A percentile compares a stretch with the other conserved stretches of the same genome.
These are phyloP conservation scores for Schwanniomyces yamadae DNA, from an alignment of 805 yeast species.

Conservation along the genomic window DNA sequence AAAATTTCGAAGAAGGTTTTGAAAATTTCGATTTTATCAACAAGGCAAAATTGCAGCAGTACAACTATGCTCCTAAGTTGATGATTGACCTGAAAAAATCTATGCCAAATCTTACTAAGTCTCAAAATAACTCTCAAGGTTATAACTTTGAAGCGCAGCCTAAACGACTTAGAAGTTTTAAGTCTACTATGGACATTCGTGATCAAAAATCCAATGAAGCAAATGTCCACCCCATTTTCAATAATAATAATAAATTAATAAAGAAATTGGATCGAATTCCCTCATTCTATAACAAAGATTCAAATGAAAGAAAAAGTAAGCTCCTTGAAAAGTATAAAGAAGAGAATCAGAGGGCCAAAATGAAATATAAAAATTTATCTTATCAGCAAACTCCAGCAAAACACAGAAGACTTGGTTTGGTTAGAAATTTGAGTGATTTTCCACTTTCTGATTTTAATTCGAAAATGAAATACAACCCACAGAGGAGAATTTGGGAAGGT, in stretches of 20 bases:
- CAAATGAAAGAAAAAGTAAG: conserved; percentile 22
- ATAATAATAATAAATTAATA: conserved; percentile 33
- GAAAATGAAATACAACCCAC: conserved; percentile 55
- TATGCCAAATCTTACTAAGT: conserved; percentile 14
- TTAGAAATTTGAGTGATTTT: conserved; percentile 26
- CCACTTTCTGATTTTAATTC: conserved; percentile 15
- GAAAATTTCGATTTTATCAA: conserved; percentile 13
- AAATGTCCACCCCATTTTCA: conserved; percentile 26
- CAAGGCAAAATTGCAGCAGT: background rate
- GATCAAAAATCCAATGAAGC: conserved; percentile 11
- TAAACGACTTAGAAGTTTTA: conserved; percentile 24
- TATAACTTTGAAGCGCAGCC: conserved; percentile 7
- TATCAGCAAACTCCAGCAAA: conserved; percentile 11
- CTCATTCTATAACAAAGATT: conserved; percentile 31
- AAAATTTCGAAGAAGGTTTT: conserved; percentile 38
- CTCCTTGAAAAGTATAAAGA: conserved; percentile 34
- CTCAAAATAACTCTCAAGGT: conserved; percentile 5
- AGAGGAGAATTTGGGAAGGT: conserved; percentile 59
- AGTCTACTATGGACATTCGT: conserved; percentile 33
- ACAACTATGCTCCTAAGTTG: conserved; percentile 1
- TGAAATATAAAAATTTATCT: conserved; percentile 1
- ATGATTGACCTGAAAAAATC: conserved; percentile 12
- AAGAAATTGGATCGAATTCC: conserved; percentile 41
- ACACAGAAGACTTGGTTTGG: conserved; percentile 27
- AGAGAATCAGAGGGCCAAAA: conserved; percentile 14